Evolutionary conservation across 345 rosid genomes (phyloP), one percentile per base, ranked within the genome.

Genomic region (Salix viminalis): DNA sequence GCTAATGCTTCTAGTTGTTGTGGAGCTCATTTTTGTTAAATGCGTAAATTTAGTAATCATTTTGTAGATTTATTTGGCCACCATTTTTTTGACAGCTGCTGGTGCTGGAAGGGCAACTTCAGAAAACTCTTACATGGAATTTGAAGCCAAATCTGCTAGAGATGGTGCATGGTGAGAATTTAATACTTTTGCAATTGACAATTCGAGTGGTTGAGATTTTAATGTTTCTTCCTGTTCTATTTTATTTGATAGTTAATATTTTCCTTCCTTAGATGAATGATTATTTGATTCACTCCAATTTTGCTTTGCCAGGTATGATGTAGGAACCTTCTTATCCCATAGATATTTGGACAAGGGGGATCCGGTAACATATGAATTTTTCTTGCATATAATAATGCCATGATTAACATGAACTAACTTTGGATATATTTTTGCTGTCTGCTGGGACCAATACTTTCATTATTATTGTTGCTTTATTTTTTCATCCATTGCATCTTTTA

Each of bases 101-200:
- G 81, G 79, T 83, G 84, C 84, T 42, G 89, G 85, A 83, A 92
- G 89, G 80, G 82, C 64, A 74, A 84, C 86, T 76, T 84, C 93
- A 72, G 97, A 96, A 79, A 82, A 79, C 72, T 72, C 87, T 74
- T 84, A 81, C 56, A 86, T 91, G 93, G 98, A 96, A 77, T 96
- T 91, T 84, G 98, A 96, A 89, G 98, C 98, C 73, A 96, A 91
- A 84, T 96, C 98, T 78, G 83, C 94, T 4, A 87, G 99, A 79
- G 99, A 96, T 82, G 98, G 99, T 79, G 99, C 99, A 73, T 96
- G 99, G 99, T 96, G 81, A 83, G 87, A 84, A 66, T 71, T 41
- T 75, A 74, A 48, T 15, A 56, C n/a, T 26, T 70, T 78, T 83
- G 14, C 15, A 13, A 16, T 37, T 74, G 72, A 44, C 65, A 71